Percentiles rank a stretch among this genome's conserved stretches.
Conservation (phyloP, 768 basidiomycete genomes). For the Hydnomerulius pinastri region DNA sequence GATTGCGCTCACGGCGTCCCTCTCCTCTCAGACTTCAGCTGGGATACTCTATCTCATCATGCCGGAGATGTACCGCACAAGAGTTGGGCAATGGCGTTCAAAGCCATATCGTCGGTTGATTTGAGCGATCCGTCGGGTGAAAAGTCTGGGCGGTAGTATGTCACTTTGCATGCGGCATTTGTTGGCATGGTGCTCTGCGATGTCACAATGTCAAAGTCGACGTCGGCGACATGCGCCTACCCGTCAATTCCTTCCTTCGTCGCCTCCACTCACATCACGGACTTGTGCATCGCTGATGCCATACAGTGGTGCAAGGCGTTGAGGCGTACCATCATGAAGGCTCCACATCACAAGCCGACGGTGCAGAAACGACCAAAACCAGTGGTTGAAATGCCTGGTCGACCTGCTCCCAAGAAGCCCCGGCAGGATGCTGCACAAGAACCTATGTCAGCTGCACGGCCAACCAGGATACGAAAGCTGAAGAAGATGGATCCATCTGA, state of each 20-base stretch:
- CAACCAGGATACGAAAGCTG: too few species aligned
- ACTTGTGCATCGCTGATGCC: not conserved
- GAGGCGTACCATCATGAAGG: not conserved
- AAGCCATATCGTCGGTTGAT: too few species aligned
- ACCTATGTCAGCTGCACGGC: too few species aligned
- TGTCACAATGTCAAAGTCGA: not conserved
- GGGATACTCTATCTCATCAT: not conserved
- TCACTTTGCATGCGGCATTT: not conserved
- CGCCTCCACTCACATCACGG: not conserved
- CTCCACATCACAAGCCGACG: too few species aligned
- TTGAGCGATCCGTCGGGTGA: not conserved
- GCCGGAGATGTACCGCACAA: not conserved
- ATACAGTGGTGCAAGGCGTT: not conserved
- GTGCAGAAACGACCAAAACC: too few species aligned
- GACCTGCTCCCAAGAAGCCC: too few species aligned
- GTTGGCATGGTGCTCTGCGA: not conserved
- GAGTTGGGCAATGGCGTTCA: not conserved
- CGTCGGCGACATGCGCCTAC: not conserved
- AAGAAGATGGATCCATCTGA: too few species aligned
- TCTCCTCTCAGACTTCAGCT: not conserved
- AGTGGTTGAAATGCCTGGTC: too few species aligned
- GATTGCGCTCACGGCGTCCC: not conserved
- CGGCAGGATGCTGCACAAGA: too few species aligned
- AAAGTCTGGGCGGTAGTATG: not conserved
- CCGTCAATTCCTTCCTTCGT: not conserved